Percentiles rank a stretch among this genome's conserved stretches.
Conservation (phyloP, 2,329 filamentous ascomycete species). For the Pseudopyrenochaeta lycopersici region DNA sequence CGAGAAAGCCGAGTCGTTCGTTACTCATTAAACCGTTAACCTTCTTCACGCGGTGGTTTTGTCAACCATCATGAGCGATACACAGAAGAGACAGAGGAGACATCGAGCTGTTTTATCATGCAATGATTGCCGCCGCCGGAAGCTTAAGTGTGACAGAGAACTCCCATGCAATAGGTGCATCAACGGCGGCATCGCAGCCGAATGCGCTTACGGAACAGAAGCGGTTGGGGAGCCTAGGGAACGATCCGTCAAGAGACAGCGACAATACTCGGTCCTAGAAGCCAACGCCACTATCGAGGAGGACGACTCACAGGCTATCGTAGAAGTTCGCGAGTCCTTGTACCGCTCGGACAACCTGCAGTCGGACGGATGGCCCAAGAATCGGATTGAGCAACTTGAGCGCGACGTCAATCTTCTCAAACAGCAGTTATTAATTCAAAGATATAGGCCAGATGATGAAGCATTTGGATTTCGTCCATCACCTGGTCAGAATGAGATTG, state of each 20-base stretch:
- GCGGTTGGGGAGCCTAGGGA: conserved; percentile 2
- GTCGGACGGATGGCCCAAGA: background rate
- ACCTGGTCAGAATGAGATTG: background rate
- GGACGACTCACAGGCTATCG: background rate
- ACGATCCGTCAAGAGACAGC: background rate
- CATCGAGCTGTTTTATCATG: conserved; percentile 52
- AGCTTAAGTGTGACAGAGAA: conserved; percentile 53
- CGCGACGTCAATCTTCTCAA: background rate
- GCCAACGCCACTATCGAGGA: background rate
- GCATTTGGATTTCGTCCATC: background rate
- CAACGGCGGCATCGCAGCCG: conserved; percentile 46
- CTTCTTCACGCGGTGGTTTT: background rate
- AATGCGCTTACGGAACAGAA: conserved; percentile 45
- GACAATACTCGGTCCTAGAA: background rate
- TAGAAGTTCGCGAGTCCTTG: background rate
- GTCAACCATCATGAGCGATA: background rate
- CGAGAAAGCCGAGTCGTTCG: background rate
- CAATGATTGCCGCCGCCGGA: conserved; percentile 52
- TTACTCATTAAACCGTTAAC: too few species aligned
- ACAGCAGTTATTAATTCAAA: background rate
- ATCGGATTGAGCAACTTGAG: conserved; percentile 14
- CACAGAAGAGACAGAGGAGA: conserved; percentile 7
- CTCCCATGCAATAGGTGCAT: conserved; percentile 52
- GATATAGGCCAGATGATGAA: background rate
- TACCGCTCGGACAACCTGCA: background rate